Conservation (phyloP, 2,329 filamentous ascomycete species). For the Sclerotinia borealis region DNA sequence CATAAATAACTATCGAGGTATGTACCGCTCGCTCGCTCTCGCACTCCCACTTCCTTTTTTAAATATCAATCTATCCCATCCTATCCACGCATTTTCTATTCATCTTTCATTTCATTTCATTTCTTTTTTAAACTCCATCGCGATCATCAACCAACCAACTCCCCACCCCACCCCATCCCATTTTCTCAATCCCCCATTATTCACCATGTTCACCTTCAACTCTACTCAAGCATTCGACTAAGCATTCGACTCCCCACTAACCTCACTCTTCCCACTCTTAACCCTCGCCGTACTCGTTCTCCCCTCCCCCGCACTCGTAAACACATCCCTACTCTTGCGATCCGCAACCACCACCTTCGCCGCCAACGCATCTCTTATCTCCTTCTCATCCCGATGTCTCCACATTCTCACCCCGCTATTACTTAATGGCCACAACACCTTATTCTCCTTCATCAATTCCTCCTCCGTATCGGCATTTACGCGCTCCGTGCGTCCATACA, state of each 20-base stretch:
- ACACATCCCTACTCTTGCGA: background rate
- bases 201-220: no score
- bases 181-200: no score
- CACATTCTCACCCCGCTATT: slow-evolving; percentile 38
- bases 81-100: background rate
- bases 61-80: background rate
- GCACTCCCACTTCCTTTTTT: background rate
- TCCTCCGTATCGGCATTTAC: background rate
- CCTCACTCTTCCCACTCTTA: background rate
- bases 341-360: slow-evolving; percentile 26
- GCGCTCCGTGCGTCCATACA: slow-evolving; percentile 12
- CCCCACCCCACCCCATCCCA: background rate
- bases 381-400: slow-evolving; percentile 38
- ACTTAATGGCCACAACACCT: slow-evolving; percentile 35
- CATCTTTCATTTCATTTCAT: background rate
- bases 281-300: background rate
- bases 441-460: slow-evolving; percentile 24
- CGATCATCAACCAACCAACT: no score
- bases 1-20: no score
- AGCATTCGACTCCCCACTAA: background rate
- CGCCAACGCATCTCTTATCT: slow-evolving; percentile 36
- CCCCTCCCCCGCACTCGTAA: background rate
- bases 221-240: no score
- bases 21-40: background rate
- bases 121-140: no score